Evolutionary conservation across 2,329 filamentous ascomycete genomes (phyloP), one percentile per base, ranked within the genome.

Genomic region (Talaromyces sp.): DNA sequence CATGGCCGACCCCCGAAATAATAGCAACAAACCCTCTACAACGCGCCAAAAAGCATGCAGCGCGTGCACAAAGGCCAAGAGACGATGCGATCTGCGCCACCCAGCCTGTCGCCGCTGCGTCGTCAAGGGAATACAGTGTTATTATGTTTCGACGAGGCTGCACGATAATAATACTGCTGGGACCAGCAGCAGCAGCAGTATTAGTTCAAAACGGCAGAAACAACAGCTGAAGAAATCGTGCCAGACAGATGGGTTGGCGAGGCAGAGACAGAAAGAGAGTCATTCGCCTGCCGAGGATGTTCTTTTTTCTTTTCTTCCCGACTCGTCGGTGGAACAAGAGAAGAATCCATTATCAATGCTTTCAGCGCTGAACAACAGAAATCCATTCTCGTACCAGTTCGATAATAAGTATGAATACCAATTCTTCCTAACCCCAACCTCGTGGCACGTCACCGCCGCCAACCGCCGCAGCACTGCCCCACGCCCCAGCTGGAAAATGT

Each of bases 51-150:
- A 61, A 13, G 59, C 59, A 29, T 61, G 59, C 31, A 61, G 49
- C 41, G 41, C 59, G n/a, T 61, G 59, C 56, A 61, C 52, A 29
- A 61, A 58, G 26, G 51, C 55, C 10, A 61, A 61, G 27, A 19
- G 59, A 24, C 55, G 55, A 31, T 61, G 59, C 56, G 59, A 61
- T n/a, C 19, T 61, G 52, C 56, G 55, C 7, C 59, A 61, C 52
- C 59, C 59, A 13, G 57, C 59, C 19, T 61, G 59, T 52, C 59
- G 59, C n/a, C 59, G 59, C 26, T 61, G 59, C 19, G 35, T 50
- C 7, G 41, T 55, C 13, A 58, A 38, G 31, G 43, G 51, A 2
- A 46, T 50, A 5, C n/a, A 53, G 14, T 61, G 59, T 27, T n/a
- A 55, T 1, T 61, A 61, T 41, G 24, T 56, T 11, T 61, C 59